Base-by-base conservation (phyloP, 805 yeast species). In the Saccharomycopsis oosterbeekiorum region DNA sequence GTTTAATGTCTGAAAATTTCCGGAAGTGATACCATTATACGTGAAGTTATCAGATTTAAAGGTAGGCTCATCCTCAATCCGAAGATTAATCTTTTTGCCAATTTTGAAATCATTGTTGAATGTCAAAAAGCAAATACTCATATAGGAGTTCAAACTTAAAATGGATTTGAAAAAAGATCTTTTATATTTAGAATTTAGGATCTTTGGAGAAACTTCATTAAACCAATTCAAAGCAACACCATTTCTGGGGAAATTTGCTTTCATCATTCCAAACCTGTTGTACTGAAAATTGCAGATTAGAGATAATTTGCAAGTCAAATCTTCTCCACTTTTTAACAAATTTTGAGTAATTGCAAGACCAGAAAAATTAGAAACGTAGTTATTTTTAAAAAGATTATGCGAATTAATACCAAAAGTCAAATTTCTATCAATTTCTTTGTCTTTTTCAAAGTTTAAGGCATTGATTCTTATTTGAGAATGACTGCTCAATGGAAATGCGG, bases 281-380 rank as follows among this genome's bases (percentile, higher is more conserved):
- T 17, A 42, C 51, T 56, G 24, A 24, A 53, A 21, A 19, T 17
- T 29, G n/a, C 50, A 40, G 10, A 60, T 11, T 2, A 60, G 14
- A 3, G 62, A 60, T 10, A 57, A 19, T 34, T 60, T 60, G 14
- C 43, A 59, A 41, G 53, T 59, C 36, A 57, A 29, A 17, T 40
- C 43, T n/a, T 39, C 55, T 2, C 19, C 29, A 10, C 21, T 47
- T 21, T 21, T 15, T n/a, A 39, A 15, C 1, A 55, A 4, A 53
- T 56, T 57, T 53, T 60, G 62, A n/a, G 58, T 29, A 36, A 60
- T 40, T 24, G 55, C 43, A 41, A 60, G n/a, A 6, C 62, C 62
- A 36, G 37, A 11, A 40, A 60, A 60, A 17, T 5, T 19, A 3
- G 62, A 60, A 24, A 59, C 21, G 12, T 47, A 47, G 21, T 47